These are phyloP conservation scores for Zanthoxylum bungeanum DNA, from an alignment of 345 rosid genomes.

Conservation along the genomic window DNA sequence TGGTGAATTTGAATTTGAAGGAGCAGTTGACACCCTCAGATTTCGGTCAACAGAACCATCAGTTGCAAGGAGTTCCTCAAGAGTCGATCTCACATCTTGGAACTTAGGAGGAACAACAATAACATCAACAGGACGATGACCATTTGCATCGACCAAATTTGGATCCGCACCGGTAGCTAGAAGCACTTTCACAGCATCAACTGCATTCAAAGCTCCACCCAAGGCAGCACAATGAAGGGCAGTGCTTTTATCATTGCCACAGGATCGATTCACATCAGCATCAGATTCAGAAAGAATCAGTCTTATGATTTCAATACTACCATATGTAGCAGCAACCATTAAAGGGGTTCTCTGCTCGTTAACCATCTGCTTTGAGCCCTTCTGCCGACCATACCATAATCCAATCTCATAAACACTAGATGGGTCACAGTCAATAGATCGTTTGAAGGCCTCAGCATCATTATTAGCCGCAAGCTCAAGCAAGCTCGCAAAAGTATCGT, in stretches of 20 bases:
- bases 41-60: conserved; percentile 49
- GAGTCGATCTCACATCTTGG: conserved; percentile 42
- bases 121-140: conserved; percentile 71
- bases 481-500: conserved; percentile 76
- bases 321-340: conserved; percentile 94
- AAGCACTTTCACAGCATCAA: conserved; percentile 75
- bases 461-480: conserved; percentile 96
- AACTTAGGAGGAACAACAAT: conserved; percentile 82
- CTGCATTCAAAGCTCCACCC: conserved; percentile 76
- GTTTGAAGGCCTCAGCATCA: conserved; percentile 59
- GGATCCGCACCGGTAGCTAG: conserved; percentile 81
- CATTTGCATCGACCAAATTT: conserved; percentile 52
- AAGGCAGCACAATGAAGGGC: conserved; percentile 97
- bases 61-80: conserved; percentile 64
- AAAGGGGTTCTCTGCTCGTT: conserved; percentile 77
- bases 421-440: conserved; percentile 57
- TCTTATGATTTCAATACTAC: conserved; percentile 71
- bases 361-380: conserved; percentile 83
- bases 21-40: conserved; percentile 46
- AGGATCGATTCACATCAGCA: conserved; percentile 69
- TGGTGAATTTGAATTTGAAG: conserved; percentile 45
- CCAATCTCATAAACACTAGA: conserved; percentile 73
- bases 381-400: conserved; percentile 84
- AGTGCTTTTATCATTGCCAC: conserved; percentile 67
- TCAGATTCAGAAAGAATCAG: conserved; percentile 64